These are phyloP conservation scores for Ligustrum vulgare DNA, from an alignment of 257 asterid genomes.

Conservation along the genomic window DNA sequence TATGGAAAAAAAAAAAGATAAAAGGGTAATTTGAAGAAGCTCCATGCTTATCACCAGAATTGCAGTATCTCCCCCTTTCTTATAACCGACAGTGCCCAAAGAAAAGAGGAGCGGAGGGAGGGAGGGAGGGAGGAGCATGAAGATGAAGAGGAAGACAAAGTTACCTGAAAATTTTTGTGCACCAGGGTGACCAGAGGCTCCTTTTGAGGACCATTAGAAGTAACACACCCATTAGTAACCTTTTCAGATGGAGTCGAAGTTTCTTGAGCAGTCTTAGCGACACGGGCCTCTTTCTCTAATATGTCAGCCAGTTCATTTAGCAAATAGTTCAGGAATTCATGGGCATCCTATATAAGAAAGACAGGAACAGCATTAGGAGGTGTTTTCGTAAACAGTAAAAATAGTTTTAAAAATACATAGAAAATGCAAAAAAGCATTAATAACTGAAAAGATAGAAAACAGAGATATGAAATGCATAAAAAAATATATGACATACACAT, in stretches of 20 bases:
- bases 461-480: neutral
- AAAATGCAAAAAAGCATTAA: conserved; percentile 16
- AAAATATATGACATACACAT: neutral
- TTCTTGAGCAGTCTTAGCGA: conserved; percentile 61
- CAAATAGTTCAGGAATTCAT: conserved; percentile 83
- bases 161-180: conserved; percentile 88
- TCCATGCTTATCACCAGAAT: neutral
- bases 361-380: conserved; percentile 20
- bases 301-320: conserved; percentile 87
- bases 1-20: neutral
- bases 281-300: conserved; percentile 75
- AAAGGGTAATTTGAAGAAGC: neutral
- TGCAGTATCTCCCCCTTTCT: neutral
- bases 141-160: conserved; percentile 18
- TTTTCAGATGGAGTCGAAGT: conserved; percentile 46
- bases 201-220: conserved; percentile 51
- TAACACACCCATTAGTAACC: conserved; percentile 60
- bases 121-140: neutral
- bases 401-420: neutral
- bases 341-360: conserved; percentile 64
- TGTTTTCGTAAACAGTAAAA: neutral
- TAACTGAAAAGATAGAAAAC: neutral
- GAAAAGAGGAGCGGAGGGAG: neutral
- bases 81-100: neutral
- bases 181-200: conserved; percentile 86